Evolutionary conservation across 768 basidiomycete genomes (phyloP).

Genomic region (Phylloporus rhodoxanthus): DNA sequence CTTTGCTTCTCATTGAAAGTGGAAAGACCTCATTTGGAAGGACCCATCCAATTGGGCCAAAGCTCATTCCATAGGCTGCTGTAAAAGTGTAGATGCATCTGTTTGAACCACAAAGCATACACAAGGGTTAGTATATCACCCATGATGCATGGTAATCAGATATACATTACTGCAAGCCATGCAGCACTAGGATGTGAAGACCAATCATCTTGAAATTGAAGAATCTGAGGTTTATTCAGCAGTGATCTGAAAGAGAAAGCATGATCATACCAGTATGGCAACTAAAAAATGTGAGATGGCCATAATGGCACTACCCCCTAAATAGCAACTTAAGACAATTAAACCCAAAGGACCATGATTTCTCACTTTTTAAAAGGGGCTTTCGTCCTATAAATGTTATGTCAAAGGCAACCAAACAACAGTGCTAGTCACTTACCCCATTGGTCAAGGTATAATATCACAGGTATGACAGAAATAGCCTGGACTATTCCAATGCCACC

Average conservation of each 20-base stretch:
- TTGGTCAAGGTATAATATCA: conserved; percentile 63
- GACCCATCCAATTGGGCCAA: conserved; percentile 81
- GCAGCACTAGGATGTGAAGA: conserved; percentile 48
- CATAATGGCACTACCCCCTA: conserved; percentile 62
- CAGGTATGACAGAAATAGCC: conserved; percentile 69
- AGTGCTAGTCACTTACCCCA: conserved; percentile 38
- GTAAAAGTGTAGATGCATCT: conserved; percentile 73
- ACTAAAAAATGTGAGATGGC: conserved; percentile 57
- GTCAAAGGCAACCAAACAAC: neutral
- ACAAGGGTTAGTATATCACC: neutral
- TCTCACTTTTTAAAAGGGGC: conserved; percentile 51
- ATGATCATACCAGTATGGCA: conserved; percentile 48
- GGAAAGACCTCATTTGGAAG: conserved; percentile 82
- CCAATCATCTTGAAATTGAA: conserved; percentile 53
- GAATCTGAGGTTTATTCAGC: conserved; percentile 33
- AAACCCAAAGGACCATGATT: neutral
- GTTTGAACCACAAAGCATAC: neutral
- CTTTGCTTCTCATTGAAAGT: conserved; percentile 70
- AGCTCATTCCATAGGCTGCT: conserved; percentile 67
- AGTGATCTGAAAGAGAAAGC: neutral
- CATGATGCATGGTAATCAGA: conserved; percentile 2
- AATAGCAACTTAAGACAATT: neutral
- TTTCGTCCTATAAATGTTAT: conserved; percentile 45
- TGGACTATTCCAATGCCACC: conserved; percentile 80
- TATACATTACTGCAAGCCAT: conserved; percentile 66